Conservation (phyloP, 2,329 filamentous ascomycete genomes). For the Aspergillus sp. region DNA sequence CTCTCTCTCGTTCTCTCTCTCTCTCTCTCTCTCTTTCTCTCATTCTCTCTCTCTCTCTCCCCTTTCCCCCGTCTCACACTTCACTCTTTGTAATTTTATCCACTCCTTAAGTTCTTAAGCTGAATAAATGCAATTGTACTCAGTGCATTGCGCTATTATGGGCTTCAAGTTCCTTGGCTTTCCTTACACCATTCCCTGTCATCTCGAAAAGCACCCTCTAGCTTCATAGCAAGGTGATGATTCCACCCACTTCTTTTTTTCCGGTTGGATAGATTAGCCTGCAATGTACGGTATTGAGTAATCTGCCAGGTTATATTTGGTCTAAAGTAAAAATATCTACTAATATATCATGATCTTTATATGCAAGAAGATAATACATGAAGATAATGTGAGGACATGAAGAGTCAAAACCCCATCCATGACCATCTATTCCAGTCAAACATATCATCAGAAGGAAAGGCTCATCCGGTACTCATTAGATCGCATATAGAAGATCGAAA, state of each 20-base stretch:
- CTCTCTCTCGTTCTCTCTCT: no score
- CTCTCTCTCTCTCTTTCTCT: no score
- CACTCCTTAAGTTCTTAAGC: no score
- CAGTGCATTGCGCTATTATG: no score
- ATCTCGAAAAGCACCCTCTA: no score
- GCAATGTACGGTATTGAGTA: background rate
- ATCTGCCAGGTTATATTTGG: background rate
- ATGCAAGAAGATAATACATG: constrained; percentile 23
- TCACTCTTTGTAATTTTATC: no score
- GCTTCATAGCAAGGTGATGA: background rate
- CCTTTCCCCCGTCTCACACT: no score
- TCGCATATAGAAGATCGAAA: background rate
- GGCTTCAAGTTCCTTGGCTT: no score
- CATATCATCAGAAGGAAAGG: constrained; percentile 11
- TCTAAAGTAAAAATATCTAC: background rate
- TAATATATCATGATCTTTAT: constrained; percentile 12
- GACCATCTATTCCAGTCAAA: constrained; percentile 11
- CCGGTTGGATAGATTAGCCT: background rate
- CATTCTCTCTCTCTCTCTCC: no score
- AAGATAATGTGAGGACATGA: background rate
- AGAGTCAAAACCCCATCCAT: background rate
- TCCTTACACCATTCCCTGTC: no score
- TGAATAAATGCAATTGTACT: no score
- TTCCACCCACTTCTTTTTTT: background rate
- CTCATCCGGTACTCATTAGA: constrained; percentile 19